Conservation (phyloP, 2,329 filamentous ascomycete species). For the Apiospora kogelbergensis region DNA sequence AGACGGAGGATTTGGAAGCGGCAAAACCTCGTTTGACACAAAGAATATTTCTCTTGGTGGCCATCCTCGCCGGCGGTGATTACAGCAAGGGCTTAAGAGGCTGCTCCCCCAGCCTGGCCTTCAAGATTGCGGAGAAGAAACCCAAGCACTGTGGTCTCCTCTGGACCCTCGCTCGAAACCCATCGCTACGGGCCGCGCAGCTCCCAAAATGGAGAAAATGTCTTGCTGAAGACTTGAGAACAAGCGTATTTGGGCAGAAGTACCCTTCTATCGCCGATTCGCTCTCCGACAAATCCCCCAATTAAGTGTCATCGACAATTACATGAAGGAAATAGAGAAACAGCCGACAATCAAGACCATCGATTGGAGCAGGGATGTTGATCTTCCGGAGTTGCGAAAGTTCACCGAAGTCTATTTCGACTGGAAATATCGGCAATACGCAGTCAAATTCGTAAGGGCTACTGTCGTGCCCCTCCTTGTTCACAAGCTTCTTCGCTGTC, state of each 20-base stretch:
- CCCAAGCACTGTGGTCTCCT: background rate
- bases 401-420: background rate
- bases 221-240: background rate
- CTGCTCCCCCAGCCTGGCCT: conserved; percentile 19
- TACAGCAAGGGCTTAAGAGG: conserved; percentile 20
- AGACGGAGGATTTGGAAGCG: conserved; percentile 13
- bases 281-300: too few species aligned
- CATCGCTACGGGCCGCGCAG: background rate
- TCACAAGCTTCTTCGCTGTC: background rate
- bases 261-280: background rate
- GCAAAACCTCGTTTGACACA: conserved; percentile 15
- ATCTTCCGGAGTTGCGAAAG: background rate
- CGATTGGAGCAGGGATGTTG: background rate
- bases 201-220: background rate
- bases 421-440: background rate
- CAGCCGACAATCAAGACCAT: background rate
- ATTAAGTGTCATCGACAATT: background rate
- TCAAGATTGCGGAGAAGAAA: conserved; percentile 16
- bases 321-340: background rate
- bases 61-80: conserved; percentile 25
- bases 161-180: background rate
- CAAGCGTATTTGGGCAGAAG: background rate
- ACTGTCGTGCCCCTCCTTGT: background rate
- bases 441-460: background rate
- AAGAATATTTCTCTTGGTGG: conserved; percentile 23